These are phyloP conservation scores for Sanguinoderma infundibulare DNA, from an alignment of 1,284 basidiomycete species.

Conservation along the genomic window DNA sequence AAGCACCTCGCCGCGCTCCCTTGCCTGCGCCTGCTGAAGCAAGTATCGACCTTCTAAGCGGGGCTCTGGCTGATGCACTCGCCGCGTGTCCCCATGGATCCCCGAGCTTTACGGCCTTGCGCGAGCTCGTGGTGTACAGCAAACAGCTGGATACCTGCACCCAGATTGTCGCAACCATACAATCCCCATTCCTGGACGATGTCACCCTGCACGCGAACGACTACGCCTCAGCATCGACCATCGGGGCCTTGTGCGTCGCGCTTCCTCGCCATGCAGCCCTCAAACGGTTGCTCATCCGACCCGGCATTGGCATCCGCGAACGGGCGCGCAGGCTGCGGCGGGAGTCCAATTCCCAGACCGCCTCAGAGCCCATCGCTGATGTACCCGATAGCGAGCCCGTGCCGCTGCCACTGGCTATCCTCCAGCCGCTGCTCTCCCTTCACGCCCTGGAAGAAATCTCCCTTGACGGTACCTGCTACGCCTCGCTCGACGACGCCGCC, in stretches of 20 bases:
- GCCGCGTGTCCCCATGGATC: neutral
- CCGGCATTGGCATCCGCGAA: neutral
- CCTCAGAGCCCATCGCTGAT: neutral
- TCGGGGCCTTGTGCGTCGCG: neutral
- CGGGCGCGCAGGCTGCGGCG: neutral
- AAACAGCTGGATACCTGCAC: neutral
- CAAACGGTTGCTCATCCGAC: neutral
- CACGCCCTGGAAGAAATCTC: neutral
- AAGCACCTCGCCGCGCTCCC: neutral
- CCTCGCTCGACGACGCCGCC: neutral
- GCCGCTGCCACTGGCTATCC: neutral
- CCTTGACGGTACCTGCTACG: neutral
- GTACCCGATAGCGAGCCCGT: neutral
- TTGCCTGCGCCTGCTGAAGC: neutral
- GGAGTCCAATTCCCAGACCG: too few species aligned
- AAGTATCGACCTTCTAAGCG: neutral
- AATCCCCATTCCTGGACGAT: neutral
- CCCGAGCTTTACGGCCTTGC: neutral
- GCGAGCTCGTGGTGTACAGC: neutral
- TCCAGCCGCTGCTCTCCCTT: neutral
- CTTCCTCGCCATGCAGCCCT: neutral
- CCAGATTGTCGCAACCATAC: neutral
- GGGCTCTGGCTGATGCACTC: neutral
- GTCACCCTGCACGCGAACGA: neutral
- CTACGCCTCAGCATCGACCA: neutral